Evolutionary conservation across 2,329 filamentous ascomycete genomes (phyloP).

Genomic region (Elsinoe fawcettii): DNA sequence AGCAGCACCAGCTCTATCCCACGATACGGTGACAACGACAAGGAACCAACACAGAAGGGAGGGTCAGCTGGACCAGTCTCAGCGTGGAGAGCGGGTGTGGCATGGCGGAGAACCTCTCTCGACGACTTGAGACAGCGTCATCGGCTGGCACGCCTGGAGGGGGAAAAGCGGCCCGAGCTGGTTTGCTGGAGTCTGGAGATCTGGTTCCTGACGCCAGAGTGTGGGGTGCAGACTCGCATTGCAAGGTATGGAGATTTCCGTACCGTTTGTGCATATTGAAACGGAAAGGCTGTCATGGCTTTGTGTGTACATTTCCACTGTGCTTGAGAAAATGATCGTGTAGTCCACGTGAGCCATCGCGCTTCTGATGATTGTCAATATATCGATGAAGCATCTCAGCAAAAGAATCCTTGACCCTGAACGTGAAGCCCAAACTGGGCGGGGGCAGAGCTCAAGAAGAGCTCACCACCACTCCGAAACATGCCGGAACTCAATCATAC

Average conservation of each 20-base stretch:
- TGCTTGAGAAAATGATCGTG: neutral
- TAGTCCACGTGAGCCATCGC: neutral
- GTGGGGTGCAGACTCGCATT: neutral
- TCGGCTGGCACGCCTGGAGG: neutral
- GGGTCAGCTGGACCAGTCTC: constrained; percentile 12
- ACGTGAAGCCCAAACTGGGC: too few species aligned
- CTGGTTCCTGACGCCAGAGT: neutral
- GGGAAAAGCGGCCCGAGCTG: constrained; percentile 1
- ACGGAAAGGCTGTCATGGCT: neutral
- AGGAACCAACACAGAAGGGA: neutral
- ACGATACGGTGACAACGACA: neutral
- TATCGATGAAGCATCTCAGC: too few species aligned
- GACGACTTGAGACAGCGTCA: neutral
- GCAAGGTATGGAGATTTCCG: neutral
- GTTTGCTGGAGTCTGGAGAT: neutral
- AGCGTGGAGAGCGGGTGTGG: too few species aligned
- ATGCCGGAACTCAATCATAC: neutral
- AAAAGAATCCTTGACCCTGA: too few species aligned
- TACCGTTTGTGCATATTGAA: neutral
- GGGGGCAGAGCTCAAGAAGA: neutral
- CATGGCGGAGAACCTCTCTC: neutral
- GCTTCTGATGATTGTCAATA: neutral
- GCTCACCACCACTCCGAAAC: neutral
- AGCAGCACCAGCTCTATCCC: neutral
- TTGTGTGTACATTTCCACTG: neutral